Base-by-base conservation (phyloP, 2,329 filamentous ascomycete species). In the Ceratocystiopsis minuta region DNA sequence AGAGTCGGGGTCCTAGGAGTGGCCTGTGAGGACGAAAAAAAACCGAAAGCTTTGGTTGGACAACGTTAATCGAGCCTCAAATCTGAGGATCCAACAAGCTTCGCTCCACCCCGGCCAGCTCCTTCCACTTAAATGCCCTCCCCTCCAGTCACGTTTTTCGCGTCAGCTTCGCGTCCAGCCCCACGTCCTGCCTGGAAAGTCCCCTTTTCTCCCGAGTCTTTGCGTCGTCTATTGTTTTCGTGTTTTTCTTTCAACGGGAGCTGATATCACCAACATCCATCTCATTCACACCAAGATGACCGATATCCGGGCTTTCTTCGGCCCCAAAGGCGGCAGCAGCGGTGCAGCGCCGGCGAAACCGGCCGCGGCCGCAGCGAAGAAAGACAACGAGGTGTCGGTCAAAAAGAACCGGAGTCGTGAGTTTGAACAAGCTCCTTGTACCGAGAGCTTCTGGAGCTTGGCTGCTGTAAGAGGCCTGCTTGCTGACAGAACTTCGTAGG, bases 271-370 rank as follows among this genome's bases (percentile, higher is more conserved):
- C 4, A 14, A 32, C 34, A 7, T 33, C 34, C 28, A 17, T 24
- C n/a, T 36, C 24, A 46, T 20, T 32, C 35, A 18, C 39, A 39
- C 51, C 37, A 83, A 83, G 79, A 70, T 78, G 42, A 56, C 68
- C 40, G 80, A 85, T 60, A 85, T 85, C 49, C 67, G 80, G 52
- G 78, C 62, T 54, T 85, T 84, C 59, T 85, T 85, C 62, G 76
- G 78, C 42, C 74, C 74, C 45, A 78, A 78, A 53, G 65, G 66
- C 53, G 62, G 43, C 16, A 28, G 24, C 24, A 28, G 11, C 24
- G 43, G 37, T 52, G 61, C 42, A 24, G 32, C 62, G 41, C 57
- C 61, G 16, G 60, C 59, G 46, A 53, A 60, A 42, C 45, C 59
- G 59, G 48, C 53, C 53, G 36, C 24, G 7, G 24, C 24, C 9